Evolutionary conservation across 202 grass and related monocot species (phyloP), one percentile per base, ranked within the genome.

Genomic region (Alloteropsis angusta): DNA sequence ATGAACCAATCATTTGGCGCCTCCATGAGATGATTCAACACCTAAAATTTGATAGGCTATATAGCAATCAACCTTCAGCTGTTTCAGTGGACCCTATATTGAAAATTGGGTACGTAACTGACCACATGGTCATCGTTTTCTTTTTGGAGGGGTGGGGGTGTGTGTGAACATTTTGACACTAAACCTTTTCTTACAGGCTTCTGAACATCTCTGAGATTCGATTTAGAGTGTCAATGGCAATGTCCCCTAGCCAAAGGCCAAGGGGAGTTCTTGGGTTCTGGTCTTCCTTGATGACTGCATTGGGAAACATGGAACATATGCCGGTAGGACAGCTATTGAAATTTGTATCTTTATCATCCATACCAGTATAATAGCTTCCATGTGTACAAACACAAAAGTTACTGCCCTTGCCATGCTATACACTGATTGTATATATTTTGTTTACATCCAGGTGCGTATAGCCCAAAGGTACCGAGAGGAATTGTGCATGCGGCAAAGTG

Each of bases 251-350:
- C 65, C 95, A 98, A 77, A 80, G 95, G 44, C 95, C 95, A 49
- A 92, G 95, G 90, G 95, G 95, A 80, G 95, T 94, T 71, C 92
- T 98, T 79, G 95, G 95, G 41, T 98, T 98, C 79, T 98, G 95
- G 95, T 88, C 95, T 28, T 98, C 95, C 60, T 92, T 98, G 80
- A 95, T 98, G 95, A 98, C 95, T 75, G 95, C 95, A 79, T 74
- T 98, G 26, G 95, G 95, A 76, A 98, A 98, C 82, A 98, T 94
- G 95, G 95, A 98, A 56, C 92, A 98, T 81, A 98, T 98, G 95
- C 95, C 87, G 83, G 95, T 98, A 93, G 48, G 82, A 34, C 32
- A 68, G 45, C 44, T 55, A 32, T 80, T 80, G 9, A 37, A 50
- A 21, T 65, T 21, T 62, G 8, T 70, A 41, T 77, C 22, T n/a